Conservation (phyloP, 1,284 basidiomycete genomes). For the Ustilago nuda region DNA sequence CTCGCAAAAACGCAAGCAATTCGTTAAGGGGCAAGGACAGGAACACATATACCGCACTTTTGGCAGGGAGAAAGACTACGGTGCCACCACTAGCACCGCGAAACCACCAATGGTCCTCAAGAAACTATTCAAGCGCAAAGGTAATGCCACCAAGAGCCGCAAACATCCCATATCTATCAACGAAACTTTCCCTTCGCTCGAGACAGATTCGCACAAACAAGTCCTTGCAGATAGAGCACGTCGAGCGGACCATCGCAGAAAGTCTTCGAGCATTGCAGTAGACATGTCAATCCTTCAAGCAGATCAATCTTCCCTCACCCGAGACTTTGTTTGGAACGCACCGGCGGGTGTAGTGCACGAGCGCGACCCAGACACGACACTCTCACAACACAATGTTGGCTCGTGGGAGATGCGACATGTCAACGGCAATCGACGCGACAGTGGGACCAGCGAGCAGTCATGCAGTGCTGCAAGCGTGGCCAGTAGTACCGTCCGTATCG, state of each 20-base stretch:
- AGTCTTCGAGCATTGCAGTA: constrained; percentile 26
- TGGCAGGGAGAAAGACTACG: constrained; percentile 10
- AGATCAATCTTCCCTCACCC: constrained; percentile 17
- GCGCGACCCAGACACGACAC: constrained; percentile 5
- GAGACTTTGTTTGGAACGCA: constrained; percentile 36
- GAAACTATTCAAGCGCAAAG: constrained; percentile 25
- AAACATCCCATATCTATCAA: constrained; percentile 29
- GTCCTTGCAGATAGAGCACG: constrained; percentile 37
- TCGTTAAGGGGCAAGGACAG: constrained; percentile 1
- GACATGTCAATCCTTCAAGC: constrained; percentile 27
- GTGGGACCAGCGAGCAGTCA: constrained; percentile 24
- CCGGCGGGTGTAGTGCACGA: constrained; percentile 26
- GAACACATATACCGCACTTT: constrained; percentile 12
- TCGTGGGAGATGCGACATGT: constrained; percentile 17
- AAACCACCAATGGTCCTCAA: constrained; percentile 2
- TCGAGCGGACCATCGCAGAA: constrained; percentile 25
- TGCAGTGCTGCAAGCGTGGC: constrained; percentile 26
- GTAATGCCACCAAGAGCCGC: not conserved
- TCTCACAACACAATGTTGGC: not conserved
- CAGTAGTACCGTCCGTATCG: constrained; percentile 41
- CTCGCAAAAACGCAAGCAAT: constrained; percentile 13
- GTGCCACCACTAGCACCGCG: constrained; percentile 7
- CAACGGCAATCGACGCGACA: constrained; percentile 15
- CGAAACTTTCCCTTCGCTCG: constrained; percentile 48
- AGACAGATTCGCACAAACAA: constrained; percentile 42